Evolutionary conservation across 1,284 basidiomycete genomes (phyloP).

Genomic region (Leccinum colubrinum): DNA sequence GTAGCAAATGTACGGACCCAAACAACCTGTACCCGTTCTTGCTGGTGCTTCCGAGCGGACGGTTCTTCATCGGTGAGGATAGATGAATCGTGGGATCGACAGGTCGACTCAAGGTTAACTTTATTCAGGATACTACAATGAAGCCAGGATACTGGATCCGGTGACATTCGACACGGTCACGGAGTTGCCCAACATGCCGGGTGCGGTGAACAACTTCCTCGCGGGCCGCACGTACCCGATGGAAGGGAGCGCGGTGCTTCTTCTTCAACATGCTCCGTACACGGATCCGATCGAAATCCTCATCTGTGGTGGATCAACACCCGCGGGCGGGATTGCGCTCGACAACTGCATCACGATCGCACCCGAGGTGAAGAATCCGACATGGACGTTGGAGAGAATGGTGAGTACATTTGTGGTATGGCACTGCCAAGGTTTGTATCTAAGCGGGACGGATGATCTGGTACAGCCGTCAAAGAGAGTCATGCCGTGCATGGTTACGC

Average conservation of each 20-base stretch:
- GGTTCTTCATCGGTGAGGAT: slow-evolving; percentile 59
- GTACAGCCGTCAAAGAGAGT: slow-evolving; percentile 69
- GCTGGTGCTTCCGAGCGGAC: slow-evolving; percentile 62
- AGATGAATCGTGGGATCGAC: neutral
- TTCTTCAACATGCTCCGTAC: slow-evolving; percentile 71
- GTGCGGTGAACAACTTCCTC: slow-evolving; percentile 69
- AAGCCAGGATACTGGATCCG: slow-evolving; percentile 73
- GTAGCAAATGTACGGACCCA: slow-evolving; percentile 49
- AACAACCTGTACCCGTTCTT: slow-evolving; percentile 78
- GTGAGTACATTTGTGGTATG: slow-evolving; percentile 35
- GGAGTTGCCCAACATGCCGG: slow-evolving; percentile 70
- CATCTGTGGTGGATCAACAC: slow-evolving; percentile 75
- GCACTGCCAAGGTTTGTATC: neutral
- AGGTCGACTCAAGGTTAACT: neutral
- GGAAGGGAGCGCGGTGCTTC: slow-evolving; percentile 65
- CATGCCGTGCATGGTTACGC: slow-evolving; percentile 68
- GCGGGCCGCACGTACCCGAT: slow-evolving; percentile 78
- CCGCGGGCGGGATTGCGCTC: slow-evolving; percentile 49
- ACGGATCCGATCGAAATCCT: slow-evolving; percentile 66
- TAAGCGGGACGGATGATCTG: neutral
- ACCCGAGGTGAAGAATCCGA: slow-evolving; percentile 56
- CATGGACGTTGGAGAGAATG: slow-evolving; percentile 74
- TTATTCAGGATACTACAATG: slow-evolving; percentile 66
- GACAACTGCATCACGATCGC: slow-evolving; percentile 70
- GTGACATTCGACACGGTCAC: slow-evolving; percentile 58